These are phyloP conservation scores for Metschnikowia anglica DNA, from an alignment of 805 yeast species.

Conservation along the genomic window DNA sequence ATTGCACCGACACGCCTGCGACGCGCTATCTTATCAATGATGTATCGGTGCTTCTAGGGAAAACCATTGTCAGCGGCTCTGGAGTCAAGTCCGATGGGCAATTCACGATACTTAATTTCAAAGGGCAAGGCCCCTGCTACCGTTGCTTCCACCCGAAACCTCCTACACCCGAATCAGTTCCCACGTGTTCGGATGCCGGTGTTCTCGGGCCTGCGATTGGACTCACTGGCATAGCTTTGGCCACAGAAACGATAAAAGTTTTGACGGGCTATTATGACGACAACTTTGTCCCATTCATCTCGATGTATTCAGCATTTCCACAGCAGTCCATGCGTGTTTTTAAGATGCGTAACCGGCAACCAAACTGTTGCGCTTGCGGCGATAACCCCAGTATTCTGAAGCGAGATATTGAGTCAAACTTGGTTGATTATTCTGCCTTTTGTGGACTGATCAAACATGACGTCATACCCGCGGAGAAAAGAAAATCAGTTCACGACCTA, in stretches of 20 bases:
- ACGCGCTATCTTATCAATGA: constrained; percentile 87
- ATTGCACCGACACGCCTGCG: constrained; percentile 92
- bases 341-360: constrained; percentile 71
- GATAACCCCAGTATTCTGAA: constrained; percentile 48
- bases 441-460: constrained; percentile 63
- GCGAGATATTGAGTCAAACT: constrained; percentile 44
- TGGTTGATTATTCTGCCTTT: constrained; percentile 64
- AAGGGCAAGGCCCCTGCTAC: constrained; percentile 81
- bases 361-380: constrained; percentile 66
- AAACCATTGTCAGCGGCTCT: constrained; percentile 85
- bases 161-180: constrained; percentile 78
- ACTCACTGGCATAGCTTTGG: constrained; percentile 83
- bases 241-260: constrained; percentile 79
- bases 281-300: constrained; percentile 65
- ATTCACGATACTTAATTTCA: constrained; percentile 68
- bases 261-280: constrained; percentile 54
- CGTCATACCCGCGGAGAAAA: constrained; percentile 43
- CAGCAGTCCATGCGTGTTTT: constrained; percentile 67
- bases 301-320: constrained; percentile 67
- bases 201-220: constrained; percentile 97
- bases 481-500: constrained; percentile 48
- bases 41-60: constrained; percentile 64
- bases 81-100: constrained; percentile 94
- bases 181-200: constrained; percentile 90
- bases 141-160: constrained; percentile 91